Evolutionary conservation across 108 stramenopile genomes (phyloP).

Genomic region (Pseudonitzschia multiseries): DNA sequence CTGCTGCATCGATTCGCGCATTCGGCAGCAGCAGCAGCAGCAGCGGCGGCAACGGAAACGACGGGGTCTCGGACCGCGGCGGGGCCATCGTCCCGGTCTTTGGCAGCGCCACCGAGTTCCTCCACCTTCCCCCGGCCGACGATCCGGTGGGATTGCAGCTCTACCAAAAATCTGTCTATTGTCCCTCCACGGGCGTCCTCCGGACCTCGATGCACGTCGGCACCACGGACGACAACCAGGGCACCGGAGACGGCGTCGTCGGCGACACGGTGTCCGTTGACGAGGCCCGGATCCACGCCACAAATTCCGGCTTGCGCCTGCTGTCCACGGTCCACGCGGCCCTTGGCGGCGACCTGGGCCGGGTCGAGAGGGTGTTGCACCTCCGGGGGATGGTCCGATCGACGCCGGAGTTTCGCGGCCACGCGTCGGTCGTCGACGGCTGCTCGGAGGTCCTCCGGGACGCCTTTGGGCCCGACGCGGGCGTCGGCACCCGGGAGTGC

Average conservation of each 20-base stretch:
- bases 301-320: conserved; percentile 2
- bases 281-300: background rate
- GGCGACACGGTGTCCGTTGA: background rate
- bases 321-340: background rate
- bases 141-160: background rate
- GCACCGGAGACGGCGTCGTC: background rate
- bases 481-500: background rate
- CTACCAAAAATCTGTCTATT: conserved; percentile 4
- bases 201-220: conserved; percentile 7
- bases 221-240: background rate
- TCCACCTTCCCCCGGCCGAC: conserved; percentile 8
- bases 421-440: conserved; percentile 3
- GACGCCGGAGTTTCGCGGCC: background rate
- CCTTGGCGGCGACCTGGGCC: conserved; percentile 1
- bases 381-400: conserved; percentile 1
- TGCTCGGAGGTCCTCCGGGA: conserved; percentile 3
- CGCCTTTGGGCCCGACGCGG: background rate
- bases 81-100: background rate
- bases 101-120: background rate
- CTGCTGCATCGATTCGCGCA: too few species aligned
- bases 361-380: background rate
- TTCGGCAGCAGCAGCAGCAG: background rate
- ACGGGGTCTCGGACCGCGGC: background rate
- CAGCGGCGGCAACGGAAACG: background rate
- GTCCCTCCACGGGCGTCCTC: background rate